Evolutionary conservation across 2,329 filamentous ascomycete species (phyloP).

Genomic region (Penicillium sp.): DNA sequence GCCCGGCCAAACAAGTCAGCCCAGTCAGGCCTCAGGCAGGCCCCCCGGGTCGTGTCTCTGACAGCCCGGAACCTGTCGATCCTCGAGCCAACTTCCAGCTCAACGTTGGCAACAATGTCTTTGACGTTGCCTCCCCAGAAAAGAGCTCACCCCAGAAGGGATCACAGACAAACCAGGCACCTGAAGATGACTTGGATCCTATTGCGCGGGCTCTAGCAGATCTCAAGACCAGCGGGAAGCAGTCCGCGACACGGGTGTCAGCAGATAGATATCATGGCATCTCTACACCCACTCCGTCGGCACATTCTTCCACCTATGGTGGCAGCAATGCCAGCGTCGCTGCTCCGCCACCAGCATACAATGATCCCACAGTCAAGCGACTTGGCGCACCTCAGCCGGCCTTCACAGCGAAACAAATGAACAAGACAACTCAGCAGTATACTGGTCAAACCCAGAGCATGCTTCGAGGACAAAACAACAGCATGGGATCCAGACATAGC

Average conservation of each 20-base stretch:
- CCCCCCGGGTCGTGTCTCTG: slow-evolving; percentile 24
- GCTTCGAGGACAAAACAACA: slow-evolving; percentile 46
- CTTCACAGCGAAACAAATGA: slow-evolving; percentile 89
- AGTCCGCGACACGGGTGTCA: slow-evolving; percentile 73
- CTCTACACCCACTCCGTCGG: slow-evolving; percentile 60
- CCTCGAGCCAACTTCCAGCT: slow-evolving; percentile 85
- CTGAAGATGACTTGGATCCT: slow-evolving; percentile 64
- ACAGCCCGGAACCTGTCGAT: slow-evolving; percentile 77
- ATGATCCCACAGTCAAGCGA: slow-evolving; percentile 61
- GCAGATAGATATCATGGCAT: slow-evolving; percentile 94
- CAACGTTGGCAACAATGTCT: slow-evolving; percentile 91
- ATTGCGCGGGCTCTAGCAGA: slow-evolving; percentile 89
- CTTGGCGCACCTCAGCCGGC: slow-evolving; percentile 84
- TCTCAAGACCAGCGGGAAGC: slow-evolving; percentile 77
- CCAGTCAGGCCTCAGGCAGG: slow-evolving; percentile 37
- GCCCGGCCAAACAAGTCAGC: slow-evolving; percentile 35
- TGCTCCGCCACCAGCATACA: slow-evolving; percentile 82
- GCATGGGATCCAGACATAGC: slow-evolving; percentile 44
- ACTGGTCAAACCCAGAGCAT: slow-evolving; percentile 72
- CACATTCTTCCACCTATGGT: slow-evolving; percentile 32
- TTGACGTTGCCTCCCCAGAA: slow-evolving; percentile 77
- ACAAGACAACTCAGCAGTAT: slow-evolving; percentile 84
- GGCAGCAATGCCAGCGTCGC: slow-evolving; percentile 41
- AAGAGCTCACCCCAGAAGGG: slow-evolving; percentile 43
- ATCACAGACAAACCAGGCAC: slow-evolving; percentile 32